Base-by-base conservation (phyloP, 345 rosid species). In the Geranium brycei region DNA sequence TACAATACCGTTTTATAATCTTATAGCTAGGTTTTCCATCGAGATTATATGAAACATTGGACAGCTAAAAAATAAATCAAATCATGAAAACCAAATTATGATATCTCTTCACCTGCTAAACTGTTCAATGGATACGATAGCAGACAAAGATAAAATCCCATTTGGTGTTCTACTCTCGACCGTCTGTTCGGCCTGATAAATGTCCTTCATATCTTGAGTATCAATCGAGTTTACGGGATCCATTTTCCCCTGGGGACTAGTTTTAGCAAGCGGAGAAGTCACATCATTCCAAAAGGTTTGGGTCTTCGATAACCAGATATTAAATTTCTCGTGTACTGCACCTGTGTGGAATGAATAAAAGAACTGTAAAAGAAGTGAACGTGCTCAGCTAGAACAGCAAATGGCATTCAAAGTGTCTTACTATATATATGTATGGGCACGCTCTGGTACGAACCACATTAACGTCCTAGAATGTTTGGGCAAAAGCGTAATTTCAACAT, bases 91-190 rank as follows among this genome's bases (percentile, higher is more conserved):
- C 32, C 32, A 19, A 56, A 68, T 3, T 51, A 2, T 61, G 56
- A 62, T 17, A 64, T 12, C 31, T 23, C 28, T 65, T 69, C 80
- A 90, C 99, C 99, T 89, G 83, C 99, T 85, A 82, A 93, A 93
- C 71, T 93, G 97, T 79, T 90, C 97, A 56, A 93, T 83, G 62
- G 97, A 89, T 63, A 87, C 77, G 40, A 85, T 74, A 68, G 99
- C 93, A 68, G 89, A 85, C 58, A 79, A 64, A 4, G 97, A 90
- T 57, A 93, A 87, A 70, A 68, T 51, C 53, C 97, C 91, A 40
- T 76, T 82, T 0, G 82, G 81, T 32, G 85, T 87, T 63, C 76
- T 70, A 17, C 87, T 71, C n/a, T 72, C 51, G 70, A 86, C 70
- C 1, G 96, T 88, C 80, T 79, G 90, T 59, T 93, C 96, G 19